Conservation (phyloP, 2,329 filamentous ascomycete species). For the Ophidiomyces ophidiicola region DNA sequence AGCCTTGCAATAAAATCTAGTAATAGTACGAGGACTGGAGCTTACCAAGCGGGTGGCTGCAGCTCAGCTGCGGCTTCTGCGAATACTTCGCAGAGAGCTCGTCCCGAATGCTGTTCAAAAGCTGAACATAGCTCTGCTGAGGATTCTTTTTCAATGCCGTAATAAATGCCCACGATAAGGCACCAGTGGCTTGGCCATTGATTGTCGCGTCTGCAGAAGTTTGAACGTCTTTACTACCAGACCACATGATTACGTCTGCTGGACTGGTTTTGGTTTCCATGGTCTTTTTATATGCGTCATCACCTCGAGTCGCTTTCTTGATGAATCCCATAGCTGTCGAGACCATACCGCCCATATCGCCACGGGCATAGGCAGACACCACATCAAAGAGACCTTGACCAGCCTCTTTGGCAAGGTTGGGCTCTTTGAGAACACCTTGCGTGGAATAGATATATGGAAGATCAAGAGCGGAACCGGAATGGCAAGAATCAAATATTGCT, state of each 20-base stretch:
- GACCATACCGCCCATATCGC: constrained; percentile 72
- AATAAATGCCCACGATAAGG: constrained; percentile 98
- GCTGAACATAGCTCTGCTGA: constrained; percentile 88
- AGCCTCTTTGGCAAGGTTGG: constrained; percentile 55
- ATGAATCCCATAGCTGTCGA: constrained; percentile 69
- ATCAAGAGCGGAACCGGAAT: constrained; percentile 55
- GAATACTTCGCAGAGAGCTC: constrained; percentile 75
- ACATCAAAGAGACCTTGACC: constrained; percentile 53
- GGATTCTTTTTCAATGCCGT: constrained; percentile 80
- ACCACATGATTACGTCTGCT: constrained; percentile 97
- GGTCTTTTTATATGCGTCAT: constrained; percentile 66
- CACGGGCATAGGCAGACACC: constrained; percentile 66
- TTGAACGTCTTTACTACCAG: constrained; percentile 88
- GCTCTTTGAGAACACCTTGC: constrained; percentile 56
- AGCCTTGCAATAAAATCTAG: constrained; percentile 12
- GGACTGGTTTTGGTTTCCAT: constrained; percentile 82
- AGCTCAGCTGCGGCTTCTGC: constrained; percentile 92
- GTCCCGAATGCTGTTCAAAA: constrained; percentile 90
- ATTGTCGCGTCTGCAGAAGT: constrained; percentile 92
- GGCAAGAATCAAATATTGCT: constrained; percentile 57
- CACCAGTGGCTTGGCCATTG: constrained; percentile 76
- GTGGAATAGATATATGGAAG: constrained; percentile 57
- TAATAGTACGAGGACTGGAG: constrained; percentile 9
- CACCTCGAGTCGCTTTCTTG: constrained; percentile 73
- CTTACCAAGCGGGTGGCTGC: constrained; percentile 89